phyloP scores from a whole-genome alignment of 2,329 filamentous ascomycete species.

The Aspergillus japonicus region DNA sequence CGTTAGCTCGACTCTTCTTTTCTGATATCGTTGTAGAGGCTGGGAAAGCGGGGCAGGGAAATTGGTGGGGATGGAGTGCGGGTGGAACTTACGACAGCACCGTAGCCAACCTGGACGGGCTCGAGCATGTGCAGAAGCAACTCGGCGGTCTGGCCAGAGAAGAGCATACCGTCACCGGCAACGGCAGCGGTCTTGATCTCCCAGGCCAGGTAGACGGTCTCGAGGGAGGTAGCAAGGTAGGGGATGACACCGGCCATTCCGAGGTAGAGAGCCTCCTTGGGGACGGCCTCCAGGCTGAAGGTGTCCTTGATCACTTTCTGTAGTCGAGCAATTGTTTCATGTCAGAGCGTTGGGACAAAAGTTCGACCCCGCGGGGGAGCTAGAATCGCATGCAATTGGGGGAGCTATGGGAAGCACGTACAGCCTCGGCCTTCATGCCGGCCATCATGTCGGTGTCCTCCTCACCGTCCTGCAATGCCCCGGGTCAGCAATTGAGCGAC shows the following conservation, averaged over 20 bases:
- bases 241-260: conserved; percentile 78
- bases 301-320: conserved; percentile 68
- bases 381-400: conserved; percentile 4
- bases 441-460: conserved; percentile 52
- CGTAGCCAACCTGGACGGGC: conserved; percentile 86
- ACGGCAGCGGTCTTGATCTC: conserved; percentile 70
- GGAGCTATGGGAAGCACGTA: conserved; percentile 40
- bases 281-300: conserved; percentile 64
- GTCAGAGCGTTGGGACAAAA: neutral
- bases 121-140: conserved; percentile 73
- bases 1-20: conserved; percentile 4
- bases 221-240: conserved; percentile 78
- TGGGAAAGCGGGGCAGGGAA: neutral
- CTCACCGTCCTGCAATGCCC: conserved; percentile 42
- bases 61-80: neutral
- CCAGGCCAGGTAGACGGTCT: conserved; percentile 79
- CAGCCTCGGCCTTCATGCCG: conserved; percentile 57
- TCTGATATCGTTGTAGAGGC: no score
- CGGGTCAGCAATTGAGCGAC: conserved; percentile 51
- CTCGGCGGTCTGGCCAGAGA: conserved; percentile 69
- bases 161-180: conserved; percentile 61
- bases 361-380: neutral
- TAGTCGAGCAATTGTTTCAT: neutral
- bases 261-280: conserved; percentile 65
- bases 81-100: conserved; percentile 66